Conservation (phyloP, 805 yeast species). For the Metschnikowia dekortorum region DNA sequence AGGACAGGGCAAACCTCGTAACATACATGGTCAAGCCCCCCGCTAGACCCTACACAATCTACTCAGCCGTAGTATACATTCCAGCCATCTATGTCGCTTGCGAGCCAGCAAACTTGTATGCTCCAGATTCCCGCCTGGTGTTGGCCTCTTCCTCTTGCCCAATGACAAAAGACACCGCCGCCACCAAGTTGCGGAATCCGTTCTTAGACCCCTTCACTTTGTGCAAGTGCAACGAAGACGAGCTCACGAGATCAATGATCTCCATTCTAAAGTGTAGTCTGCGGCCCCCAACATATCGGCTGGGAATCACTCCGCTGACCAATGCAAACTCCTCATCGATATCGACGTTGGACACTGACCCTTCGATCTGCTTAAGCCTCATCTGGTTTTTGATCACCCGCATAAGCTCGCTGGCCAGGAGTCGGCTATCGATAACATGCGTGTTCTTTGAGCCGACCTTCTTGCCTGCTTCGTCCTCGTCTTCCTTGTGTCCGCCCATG, state of each 20-base stretch:
- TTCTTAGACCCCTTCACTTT: conserved; percentile 44
- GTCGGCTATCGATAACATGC: conserved; percentile 30
- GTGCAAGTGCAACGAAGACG: conserved; percentile 38
- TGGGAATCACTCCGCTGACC: conserved; percentile 46
- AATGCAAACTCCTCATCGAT: conserved; percentile 42
- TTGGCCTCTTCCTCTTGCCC: conserved; percentile 37
- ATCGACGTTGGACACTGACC: conserved; percentile 40
- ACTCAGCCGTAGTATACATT: background rate
- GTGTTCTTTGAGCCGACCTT: conserved; percentile 17
- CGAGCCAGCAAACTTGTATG: conserved; percentile 10
- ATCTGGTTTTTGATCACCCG: conserved; percentile 37
- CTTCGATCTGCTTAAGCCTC: conserved; percentile 46
- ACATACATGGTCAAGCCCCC: background rate
- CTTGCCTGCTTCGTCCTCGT: conserved; percentile 4
- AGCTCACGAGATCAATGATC: conserved; percentile 33
- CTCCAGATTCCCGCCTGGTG: conserved; percentile 11
- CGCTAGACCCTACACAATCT: background rate
- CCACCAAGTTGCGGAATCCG: conserved; percentile 40
- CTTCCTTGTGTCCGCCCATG: conserved; percentile 7
- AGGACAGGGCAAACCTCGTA: no score
- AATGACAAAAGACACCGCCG: conserved; percentile 42
- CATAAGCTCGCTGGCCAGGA: conserved; percentile 28
- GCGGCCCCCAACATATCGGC: conserved; percentile 40
- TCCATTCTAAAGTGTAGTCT: conserved; percentile 45
- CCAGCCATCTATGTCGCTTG: background rate